Evolutionary conservation across 306 rosid species (phyloP), one percentile per base, ranked within the genome.

Genomic region (Rosa lucieae): DNA sequence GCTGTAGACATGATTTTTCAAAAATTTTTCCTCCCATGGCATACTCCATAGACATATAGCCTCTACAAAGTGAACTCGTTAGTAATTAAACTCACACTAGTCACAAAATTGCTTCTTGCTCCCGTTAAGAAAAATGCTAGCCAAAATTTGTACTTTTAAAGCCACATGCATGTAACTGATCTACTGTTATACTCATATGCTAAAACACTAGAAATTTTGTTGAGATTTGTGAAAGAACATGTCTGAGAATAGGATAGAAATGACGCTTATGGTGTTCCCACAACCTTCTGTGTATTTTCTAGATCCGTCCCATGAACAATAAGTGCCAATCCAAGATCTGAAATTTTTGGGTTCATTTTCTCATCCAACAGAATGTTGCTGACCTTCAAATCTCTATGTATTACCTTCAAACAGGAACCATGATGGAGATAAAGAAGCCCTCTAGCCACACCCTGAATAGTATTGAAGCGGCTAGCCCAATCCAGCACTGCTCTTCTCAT

Each of bases 291-390:
- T 11, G 84, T 80, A n/a, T 77, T 86, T 49, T 29, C 76, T 49
- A 32, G 35, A 32, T 49, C 8, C 0, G 81, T 32, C 1, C 65
- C 82, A 55, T 74, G 21, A 9, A 86, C 56, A 0, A 78, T 68
- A 11, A 72, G 73, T 39, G 87, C 73, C 82, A 83, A 53, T 42
- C 89, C 87, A 70, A 83, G 83, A 80, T 83, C 83, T 6, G 77
- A 85, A 18, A 85, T 81, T 65, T 85, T 85, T 11, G 85, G 47
- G 11, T 85, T 85, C 83, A 85, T 85, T 8, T 82, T 46, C 67
- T 53, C 82, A 46, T 82, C 79, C 47, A 82, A 56, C 40, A 82
- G 82, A 78, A 82, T 78, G 46, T 82, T 77, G 39, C 85, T 82
- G 6, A 40, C 82, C 14, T 82, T 82, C 26, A 23, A 23, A 23